phyloP scores from a whole-genome alignment of 164 flowering plant species.

The Magnolia changhungtana region DNA sequence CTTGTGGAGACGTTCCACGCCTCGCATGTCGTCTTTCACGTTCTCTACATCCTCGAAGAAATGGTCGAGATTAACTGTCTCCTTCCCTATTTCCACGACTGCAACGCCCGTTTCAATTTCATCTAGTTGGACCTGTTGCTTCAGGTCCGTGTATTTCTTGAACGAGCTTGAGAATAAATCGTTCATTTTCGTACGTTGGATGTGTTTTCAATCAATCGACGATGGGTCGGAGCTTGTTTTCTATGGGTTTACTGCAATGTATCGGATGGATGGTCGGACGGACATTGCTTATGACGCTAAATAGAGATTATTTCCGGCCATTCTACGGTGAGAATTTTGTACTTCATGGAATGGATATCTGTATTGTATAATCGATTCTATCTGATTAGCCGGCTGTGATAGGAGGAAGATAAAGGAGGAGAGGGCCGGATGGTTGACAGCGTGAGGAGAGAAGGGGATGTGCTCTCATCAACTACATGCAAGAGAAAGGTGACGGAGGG shows the following conservation, averaged over 20 bases:
- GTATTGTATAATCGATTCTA: background rate
- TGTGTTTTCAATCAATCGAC: background rate
- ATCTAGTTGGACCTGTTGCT: constrained; percentile 16
- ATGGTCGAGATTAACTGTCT: constrained; percentile 25
- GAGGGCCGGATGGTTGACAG: background rate
- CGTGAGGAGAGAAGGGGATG: background rate
- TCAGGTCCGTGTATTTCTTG: constrained; percentile 31
- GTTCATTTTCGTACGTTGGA: constrained; percentile 23
- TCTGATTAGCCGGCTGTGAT: background rate
- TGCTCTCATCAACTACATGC: background rate
- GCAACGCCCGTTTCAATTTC: constrained; percentile 14
- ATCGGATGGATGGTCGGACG: too few relatives aligned
- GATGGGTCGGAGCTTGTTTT: too few relatives aligned
- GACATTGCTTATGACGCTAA: background rate
- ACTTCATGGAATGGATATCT: background rate
- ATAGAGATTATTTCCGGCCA: background rate
- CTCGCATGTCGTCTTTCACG: constrained; percentile 29
- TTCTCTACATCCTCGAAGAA: constrained; percentile 36
- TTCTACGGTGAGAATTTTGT: background rate
- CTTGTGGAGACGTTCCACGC: constrained; percentile 22
- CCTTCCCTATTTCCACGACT: background rate
- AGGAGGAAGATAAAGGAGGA: background rate
- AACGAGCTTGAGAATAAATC: constrained; percentile 31
- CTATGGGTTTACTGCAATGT: background rate
- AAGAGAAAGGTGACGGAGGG: background rate